Evolutionary conservation across 2,329 filamentous ascomycete genomes (phyloP).

Genomic region (Fonsecaea nubica): DNA sequence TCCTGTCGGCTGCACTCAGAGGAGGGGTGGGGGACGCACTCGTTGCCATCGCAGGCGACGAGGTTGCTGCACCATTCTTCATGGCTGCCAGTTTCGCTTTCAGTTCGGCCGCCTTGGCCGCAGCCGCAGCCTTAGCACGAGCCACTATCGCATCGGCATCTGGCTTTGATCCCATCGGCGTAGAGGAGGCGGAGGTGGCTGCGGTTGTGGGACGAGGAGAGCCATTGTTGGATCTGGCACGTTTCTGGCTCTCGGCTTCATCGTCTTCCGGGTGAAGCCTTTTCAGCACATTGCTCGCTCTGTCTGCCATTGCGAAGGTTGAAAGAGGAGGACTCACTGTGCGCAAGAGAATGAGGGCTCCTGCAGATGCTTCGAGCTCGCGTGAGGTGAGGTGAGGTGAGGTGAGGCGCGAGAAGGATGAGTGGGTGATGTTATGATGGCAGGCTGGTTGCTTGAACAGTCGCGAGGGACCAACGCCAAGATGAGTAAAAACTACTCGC

Average conservation of each 20-base stretch:
- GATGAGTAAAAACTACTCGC: too few species aligned
- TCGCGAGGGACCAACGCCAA: not conserved
- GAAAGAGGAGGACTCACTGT: constrained; percentile 32
- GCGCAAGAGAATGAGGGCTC: constrained; percentile 5
- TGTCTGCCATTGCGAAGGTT: constrained; percentile 31
- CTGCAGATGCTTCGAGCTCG: not conserved
- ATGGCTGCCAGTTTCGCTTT: constrained; percentile 53
- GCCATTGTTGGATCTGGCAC: constrained; percentile 58
- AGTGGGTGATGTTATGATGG: not conserved
- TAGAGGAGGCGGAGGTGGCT: constrained; percentile 40
- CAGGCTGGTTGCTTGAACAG: not conserved
- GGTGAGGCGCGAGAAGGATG: not conserved
- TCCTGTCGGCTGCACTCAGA: constrained; percentile 66
- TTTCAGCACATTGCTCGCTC: constrained; percentile 49
- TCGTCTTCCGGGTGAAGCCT: constrained; percentile 57
- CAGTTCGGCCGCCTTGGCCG: constrained; percentile 56
- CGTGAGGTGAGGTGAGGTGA: constrained; percentile 3
- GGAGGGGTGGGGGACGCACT: constrained; percentile 48
- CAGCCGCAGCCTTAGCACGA: constrained; percentile 55
- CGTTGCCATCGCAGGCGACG: constrained; percentile 37
- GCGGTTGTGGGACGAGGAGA: constrained; percentile 53
- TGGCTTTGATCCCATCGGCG: constrained; percentile 36
- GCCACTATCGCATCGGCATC: constrained; percentile 58
- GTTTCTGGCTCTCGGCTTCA: constrained; percentile 54
- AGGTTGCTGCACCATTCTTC: constrained; percentile 40